Evolutionary conservation across 352 stramenopile species (phyloP).

Genomic region (Pythium insidiosum): DNA sequence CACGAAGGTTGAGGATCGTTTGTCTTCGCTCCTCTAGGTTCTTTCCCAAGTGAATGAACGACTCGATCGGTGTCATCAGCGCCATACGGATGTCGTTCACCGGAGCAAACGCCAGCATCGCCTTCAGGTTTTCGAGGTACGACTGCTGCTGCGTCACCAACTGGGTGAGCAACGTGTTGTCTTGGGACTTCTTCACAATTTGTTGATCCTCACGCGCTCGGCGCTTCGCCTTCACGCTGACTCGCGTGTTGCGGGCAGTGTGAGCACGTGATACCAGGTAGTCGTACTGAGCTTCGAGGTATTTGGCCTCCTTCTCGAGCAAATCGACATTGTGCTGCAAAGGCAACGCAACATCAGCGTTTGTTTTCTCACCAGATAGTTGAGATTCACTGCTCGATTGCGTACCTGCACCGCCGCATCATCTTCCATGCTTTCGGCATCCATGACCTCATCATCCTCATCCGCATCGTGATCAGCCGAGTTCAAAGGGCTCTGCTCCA

Average conservation of each 20-base stretch:
- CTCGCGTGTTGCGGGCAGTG: conserved; percentile 5
- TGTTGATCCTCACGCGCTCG: conserved; percentile 30
- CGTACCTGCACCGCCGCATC: no score
- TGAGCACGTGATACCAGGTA: conserved; percentile 40
- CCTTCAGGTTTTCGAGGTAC: conserved; percentile 72
- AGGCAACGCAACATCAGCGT: no score
- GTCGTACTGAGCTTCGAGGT: conserved; percentile 56
- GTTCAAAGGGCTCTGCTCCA: no score
- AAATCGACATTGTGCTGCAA: conserved; percentile 43
- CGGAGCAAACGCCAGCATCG: conserved; percentile 67
- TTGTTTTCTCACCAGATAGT: no score
- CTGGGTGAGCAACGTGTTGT: conserved; percentile 45
- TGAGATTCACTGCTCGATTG: no score
- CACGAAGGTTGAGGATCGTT: conserved; percentile 46
- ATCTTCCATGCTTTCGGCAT: no score
- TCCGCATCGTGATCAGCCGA: no score
- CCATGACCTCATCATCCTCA: no score
- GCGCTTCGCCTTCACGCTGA: conserved; percentile 37
- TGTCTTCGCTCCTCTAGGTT: conserved; percentile 57
- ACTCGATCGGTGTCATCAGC: conserved; percentile 75
- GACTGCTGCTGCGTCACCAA: conserved; percentile 57
- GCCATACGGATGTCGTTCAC: conserved; percentile 64
- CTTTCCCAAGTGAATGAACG: conserved; percentile 53
- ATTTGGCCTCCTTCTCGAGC: conserved; percentile 63
- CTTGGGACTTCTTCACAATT: conserved; percentile 30